A percentile compares a stretch with the other conserved stretches of the same genome.
Evolutionary conservation across 495 filamentous ascomycete genomes (phyloP).

Genomic region (Penicillium mononematosum): DNA sequence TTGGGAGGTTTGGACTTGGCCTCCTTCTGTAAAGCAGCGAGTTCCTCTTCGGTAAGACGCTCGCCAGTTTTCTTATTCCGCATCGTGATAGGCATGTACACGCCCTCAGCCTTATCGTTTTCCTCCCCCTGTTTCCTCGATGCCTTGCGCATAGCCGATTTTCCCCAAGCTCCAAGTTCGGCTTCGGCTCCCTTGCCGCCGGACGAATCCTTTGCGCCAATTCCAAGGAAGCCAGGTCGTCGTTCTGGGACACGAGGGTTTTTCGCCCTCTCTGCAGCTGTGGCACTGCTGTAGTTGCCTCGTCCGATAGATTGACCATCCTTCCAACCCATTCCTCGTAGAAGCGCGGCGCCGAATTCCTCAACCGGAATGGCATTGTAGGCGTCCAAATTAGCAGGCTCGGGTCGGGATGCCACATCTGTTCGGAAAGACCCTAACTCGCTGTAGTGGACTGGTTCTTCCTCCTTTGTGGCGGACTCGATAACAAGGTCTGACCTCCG

Average conservation of each 20-base stretch:
- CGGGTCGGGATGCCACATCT: constrained; percentile 69
- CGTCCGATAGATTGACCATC: constrained; percentile 72
- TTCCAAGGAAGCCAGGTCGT: constrained; percentile 76
- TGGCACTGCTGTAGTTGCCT: constrained; percentile 44
- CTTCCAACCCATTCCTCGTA: constrained; percentile 92
- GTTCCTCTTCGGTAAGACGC: constrained; percentile 62
- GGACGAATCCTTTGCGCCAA: constrained; percentile 67
- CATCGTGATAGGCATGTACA: constrained; percentile 67
- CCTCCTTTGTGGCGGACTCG: constrained; percentile 35
- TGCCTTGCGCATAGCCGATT: constrained; percentile 59
- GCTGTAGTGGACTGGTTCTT: constrained; percentile 35
- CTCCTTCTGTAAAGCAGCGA: constrained; percentile 50
- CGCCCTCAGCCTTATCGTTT: constrained; percentile 44
- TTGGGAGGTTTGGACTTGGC: constrained; percentile 36
- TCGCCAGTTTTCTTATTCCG: constrained; percentile 66
- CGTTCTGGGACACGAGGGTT: constrained; percentile 54
- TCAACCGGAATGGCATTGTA: constrained; percentile 89
- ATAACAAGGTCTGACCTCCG: constrained; percentile 60
- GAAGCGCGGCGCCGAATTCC: constrained; percentile 84
- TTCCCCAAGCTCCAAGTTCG: constrained; percentile 74
- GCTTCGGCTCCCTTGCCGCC: constrained; percentile 66
- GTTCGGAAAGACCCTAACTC: constrained; percentile 69
- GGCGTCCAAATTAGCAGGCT: constrained; percentile 72
- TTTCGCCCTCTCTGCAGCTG: constrained; percentile 30
- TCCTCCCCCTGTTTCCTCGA: constrained; percentile 49